A percentile compares a stretch with the other conserved stretches of the same genome.
Conservation (phyloP, 2,329 filamentous ascomycete genomes). For the Orbilia blumenaviensis region DNA sequence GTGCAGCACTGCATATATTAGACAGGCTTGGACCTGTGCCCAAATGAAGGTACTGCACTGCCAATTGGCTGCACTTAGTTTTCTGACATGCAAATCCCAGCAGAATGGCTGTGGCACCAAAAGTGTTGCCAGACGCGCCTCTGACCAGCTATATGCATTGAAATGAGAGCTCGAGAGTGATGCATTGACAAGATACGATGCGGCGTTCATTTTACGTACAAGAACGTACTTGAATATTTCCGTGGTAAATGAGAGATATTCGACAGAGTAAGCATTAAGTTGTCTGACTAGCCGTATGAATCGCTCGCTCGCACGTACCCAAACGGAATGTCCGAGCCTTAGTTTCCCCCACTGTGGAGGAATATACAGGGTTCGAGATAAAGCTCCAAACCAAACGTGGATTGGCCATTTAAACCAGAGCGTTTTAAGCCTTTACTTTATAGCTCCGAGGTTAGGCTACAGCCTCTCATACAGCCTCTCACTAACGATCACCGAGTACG, state of each 20-base stretch:
- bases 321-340: slow-evolving; percentile 32
- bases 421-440: not conserved
- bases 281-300: not conserved
- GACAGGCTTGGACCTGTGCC: slow-evolving; percentile 26
- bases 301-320: slow-evolving; percentile 35
- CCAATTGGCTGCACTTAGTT: slow-evolving; percentile 38
- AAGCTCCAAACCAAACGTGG: slow-evolving; percentile 3
- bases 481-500: not conserved
- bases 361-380: slow-evolving; percentile 26
- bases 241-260: not conserved
- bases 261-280: slow-evolving; percentile 7
- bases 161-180: slow-evolving; percentile 14
- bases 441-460: slow-evolving; percentile 22
- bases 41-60: slow-evolving; percentile 42
- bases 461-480: not conserved
- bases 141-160: slow-evolving; percentile 10
- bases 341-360: slow-evolving; percentile 31
- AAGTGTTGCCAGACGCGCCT: slow-evolving; percentile 44
- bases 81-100: slow-evolving; percentile 50
- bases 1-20: slow-evolving; percentile 39
- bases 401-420: not conserved
- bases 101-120: slow-evolving; percentile 38
- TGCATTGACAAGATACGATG: slow-evolving; percentile 8
- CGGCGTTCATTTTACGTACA: slow-evolving; percentile 22
- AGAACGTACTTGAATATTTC: not conserved